Evolutionary conservation across 345 rosid genomes (phyloP), one percentile per base, ranked within the genome.

Genomic region (Iberis pinnata): DNA sequence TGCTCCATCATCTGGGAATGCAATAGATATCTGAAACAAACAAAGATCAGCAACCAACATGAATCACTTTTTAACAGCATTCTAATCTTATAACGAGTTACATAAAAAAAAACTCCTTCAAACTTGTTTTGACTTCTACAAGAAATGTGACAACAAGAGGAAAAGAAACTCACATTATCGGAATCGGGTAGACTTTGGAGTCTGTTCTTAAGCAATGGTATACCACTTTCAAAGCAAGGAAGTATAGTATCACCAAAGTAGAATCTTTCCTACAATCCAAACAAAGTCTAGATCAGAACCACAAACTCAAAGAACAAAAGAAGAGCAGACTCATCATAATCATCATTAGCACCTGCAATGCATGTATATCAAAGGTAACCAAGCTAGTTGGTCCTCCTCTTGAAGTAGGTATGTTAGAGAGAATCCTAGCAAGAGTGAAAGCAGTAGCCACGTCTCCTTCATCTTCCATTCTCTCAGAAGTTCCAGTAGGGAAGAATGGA

Each of bases 1-100:
- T 13, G 96, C 95, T 68, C 98, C 98, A 63, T 90, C 98, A 73
- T 90, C 98, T 14, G 98, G 98, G 70, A 87, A 90, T 69, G 98
- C 98, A 68, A 90, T 84, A 44, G 98, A 77, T 73, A 87, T 84
- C 98, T 90, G 88, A 27, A 69, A 59, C 53, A 72, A 54, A 37
- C 17, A 8, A 43, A 43, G 20, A 35, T 2, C 14, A 52, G 49
- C 8, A 29, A 58, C 13, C 40, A 31, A 12, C 16, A 10, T 32
- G 37, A 32, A 32, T 11, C 4, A 7, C 2, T 22, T 14, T 12
- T 27, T 36, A 15, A 48, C 25, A 6, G 25, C 26, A 47, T 33
- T 15, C 37, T 47, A 27, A 27, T 47, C 37, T n/a, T 47, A 10
- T 27, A 27, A 3, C 32, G 35, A 9, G 51, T n/a, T n/a, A n/a